Evolutionary conservation across 768 basidiomycete species (phyloP), one percentile per base, ranked within the genome.

Genomic region (Strobilomyces confusus): DNA sequence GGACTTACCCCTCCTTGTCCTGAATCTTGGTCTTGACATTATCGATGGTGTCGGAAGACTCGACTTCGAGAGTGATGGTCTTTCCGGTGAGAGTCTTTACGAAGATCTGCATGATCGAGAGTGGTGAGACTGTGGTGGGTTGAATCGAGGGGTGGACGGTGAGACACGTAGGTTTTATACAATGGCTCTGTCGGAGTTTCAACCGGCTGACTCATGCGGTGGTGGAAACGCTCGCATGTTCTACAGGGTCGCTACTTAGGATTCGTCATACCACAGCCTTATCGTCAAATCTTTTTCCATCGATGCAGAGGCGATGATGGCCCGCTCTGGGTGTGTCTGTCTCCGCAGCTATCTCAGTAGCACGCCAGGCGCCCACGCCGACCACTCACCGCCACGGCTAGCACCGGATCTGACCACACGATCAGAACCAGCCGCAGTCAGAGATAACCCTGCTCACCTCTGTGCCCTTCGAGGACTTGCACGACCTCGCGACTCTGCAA

Each of bases 251-350:
- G 47, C 44, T 44, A 19, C 13, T 1, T n/a, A n/a, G n/a, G n/a
- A 13, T 44, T 70, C 67, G 63, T 88, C 84, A 51, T 77, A 73
- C 94, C 94, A 97, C 15, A 98, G 61, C 49, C 86, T 79, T 62
- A 98, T 89, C 5, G 84, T 84, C 55, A 89, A 71, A 61, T 95
- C 94, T 59, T 92, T 92, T 60, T 94, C 92, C 80, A 91, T 85
- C 11, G 86, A 81, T n/a, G 89, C 91, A 5, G 92, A 91, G 8
- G 92, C 94, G 57, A 98, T 86, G 50, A 88, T 83, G 43, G 76
- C 78, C 48, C 74, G 78, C 20, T 74, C 77, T 1, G 94, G 93
- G 70, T 95, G 91, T 2, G 84, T 79, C 92, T 95, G 53, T 53
- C 41, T 49, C 49, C 56, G 22, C 51, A 58, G 57, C 30, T 47